Base-by-base conservation (phyloP, 495 filamentous ascomycete species). In the Zalerion maritima region DNA sequence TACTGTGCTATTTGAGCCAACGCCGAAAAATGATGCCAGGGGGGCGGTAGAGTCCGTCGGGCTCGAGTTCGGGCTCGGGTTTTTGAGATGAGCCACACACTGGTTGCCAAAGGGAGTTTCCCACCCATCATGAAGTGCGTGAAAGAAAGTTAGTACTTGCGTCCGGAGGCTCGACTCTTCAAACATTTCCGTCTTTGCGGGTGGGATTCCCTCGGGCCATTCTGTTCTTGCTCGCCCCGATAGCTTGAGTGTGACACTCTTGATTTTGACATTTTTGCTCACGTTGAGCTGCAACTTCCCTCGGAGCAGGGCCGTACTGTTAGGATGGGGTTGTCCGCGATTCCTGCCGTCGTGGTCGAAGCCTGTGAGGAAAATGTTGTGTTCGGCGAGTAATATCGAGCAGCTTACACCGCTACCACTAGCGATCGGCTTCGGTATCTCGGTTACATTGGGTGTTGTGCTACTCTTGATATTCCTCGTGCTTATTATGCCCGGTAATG, bases 141-240 rank as follows among this genome's bases (percentile, higher is more conserved):
- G 81, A 54, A 85, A 89, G 48, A 87, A 87, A 0, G 82, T 76
- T 50, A 84, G 67, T 2, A 71, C 78, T 40, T 84, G 79, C 22
- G 70, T 72, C 54, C 80, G 73, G 31, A 87, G 64, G 5, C 64
- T 71, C 54, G 86, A 69, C 54, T 70, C 81, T 36, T 97, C 87
- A 45, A 73, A 75, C 36, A 79, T 76, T 31, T 92, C 78, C 0
- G 75, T 61, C 49, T 92, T 94, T 37, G 70, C 68, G 1, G 89
- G 91, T 4, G 89, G 91, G 13, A 97, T 94, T 18, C 87, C 89
- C 62, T 97, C 89, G 13, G 91, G 89, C 89, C 89, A 97, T 46
- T 93, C 84, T 0, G 89, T 97, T 37, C 78, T 73, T 2, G 84
- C 78, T 46, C 76, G 78, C 11, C 87, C 89, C 17, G 73, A 67